phyloP scores from a whole-genome alignment of 192 early-diverging fungal genomes.

The Glomus cerebriforme region DNA sequence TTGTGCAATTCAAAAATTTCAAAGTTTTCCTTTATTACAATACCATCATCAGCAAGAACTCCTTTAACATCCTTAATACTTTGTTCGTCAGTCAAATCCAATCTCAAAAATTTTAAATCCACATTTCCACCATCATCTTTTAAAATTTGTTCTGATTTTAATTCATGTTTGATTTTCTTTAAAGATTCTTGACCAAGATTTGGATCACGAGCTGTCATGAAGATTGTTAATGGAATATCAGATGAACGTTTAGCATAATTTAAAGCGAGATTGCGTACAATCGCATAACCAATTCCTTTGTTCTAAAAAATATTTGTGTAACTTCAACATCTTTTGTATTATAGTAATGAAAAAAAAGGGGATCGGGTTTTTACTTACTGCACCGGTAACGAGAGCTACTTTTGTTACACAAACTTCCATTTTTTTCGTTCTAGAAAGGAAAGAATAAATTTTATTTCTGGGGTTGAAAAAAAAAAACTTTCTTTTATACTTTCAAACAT shows the following conservation, averaged over 20 bases:
- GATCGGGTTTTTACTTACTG: background rate
- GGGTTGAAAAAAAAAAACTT: too few species aligned
- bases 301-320: background rate
- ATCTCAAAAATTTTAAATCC: slow-evolving; percentile 15
- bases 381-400: background rate
- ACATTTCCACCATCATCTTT: slow-evolving; percentile 22
- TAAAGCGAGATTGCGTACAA: slow-evolving; percentile 23
- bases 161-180: slow-evolving; percentile 5
- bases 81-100: slow-evolving; percentile 21
- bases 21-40: background rate
- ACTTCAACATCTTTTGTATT: background rate
- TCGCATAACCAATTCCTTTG: slow-evolving; percentile 34
- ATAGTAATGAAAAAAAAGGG: background rate
- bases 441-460: too few species aligned
- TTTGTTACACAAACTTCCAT: background rate
- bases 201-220: background rate
- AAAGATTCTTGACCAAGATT: slow-evolving; percentile 12
- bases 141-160: slow-evolving; percentile 6
- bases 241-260: background rate
- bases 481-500: too few species aligned
- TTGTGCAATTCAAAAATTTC: background rate
- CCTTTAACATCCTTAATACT: slow-evolving; percentile 5
- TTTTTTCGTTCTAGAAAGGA: too few species aligned
- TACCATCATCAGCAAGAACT: background rate
- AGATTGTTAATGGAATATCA: background rate